Percentiles rank a stretch among this genome's conserved stretches.
phyloP scores from a whole-genome alignment of 78 protist genomes.

The Dictyostelium purpureum region DNA sequence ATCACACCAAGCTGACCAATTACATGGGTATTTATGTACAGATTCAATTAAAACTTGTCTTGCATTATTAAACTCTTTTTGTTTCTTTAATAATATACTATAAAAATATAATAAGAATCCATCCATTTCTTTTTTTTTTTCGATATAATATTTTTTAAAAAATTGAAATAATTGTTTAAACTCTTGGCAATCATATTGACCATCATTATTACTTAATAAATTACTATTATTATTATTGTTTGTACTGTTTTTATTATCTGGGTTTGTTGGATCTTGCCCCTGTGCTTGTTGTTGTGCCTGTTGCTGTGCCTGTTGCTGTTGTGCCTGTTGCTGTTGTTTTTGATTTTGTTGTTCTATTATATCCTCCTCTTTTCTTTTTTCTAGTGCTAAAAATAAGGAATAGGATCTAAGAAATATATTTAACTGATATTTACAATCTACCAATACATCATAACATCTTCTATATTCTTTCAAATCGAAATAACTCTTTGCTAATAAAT shows the following conservation, averaged over 20 bases:
- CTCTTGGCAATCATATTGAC: neutral
- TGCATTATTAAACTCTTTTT: neutral
- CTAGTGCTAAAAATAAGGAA: conserved; percentile 56
- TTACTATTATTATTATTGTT: neutral
- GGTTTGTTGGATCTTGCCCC: neutral
- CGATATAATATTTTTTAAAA: neutral
- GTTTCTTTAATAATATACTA: conserved; percentile 15
- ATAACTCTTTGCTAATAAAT: conserved; percentile 59
- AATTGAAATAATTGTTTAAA: conserved; percentile 7
- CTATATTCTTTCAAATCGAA: conserved; percentile 74
- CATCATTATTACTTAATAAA: neutral
- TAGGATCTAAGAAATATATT: conserved; percentile 34
- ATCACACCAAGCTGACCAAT: conserved; percentile 85
- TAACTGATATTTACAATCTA: neutral
- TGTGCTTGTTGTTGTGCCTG: neutral
- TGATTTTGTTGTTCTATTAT: neutral
- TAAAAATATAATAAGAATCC: conserved; percentile 58
- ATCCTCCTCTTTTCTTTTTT: conserved; percentile 58
- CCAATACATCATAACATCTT: conserved; percentile 40
- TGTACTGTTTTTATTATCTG: neutral
- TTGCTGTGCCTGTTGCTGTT: neutral
- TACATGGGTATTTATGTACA: conserved; percentile 52
- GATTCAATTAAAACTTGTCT: conserved; percentile 33
- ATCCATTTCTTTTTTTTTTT: conserved; percentile 18
- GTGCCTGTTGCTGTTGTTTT: neutral